Evolutionary conservation across 139 green algal genomes (phyloP), one percentile per base, ranked within the genome.

Genomic region (Picochlorum sp.): DNA sequence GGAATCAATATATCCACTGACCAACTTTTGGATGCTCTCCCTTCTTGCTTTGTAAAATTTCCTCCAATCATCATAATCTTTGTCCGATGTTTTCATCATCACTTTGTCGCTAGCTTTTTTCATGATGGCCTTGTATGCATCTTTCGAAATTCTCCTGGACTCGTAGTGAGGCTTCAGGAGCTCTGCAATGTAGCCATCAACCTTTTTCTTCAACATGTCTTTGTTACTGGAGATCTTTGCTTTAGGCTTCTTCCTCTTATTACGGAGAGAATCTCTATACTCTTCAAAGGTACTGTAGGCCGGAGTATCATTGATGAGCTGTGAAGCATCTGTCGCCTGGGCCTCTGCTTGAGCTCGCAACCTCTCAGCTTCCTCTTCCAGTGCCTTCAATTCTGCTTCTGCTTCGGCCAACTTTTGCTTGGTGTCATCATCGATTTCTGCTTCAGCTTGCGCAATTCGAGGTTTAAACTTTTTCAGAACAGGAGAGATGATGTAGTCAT

Each of bases 61-160:
- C 20, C 14, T 61, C 18, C 66, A 30, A 44, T 34, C 30, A 0
- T 14, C 8, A 20, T 51, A 50, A 26, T 21, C 30, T 21, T 30
- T 26, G 0, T 20, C 44, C 9, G 30, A n/a, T 18, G 31, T 30
- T 26, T 54, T 66, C 8, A 15, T n/a, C 15, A 54, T 56, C 14
- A 66, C 34, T 66, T 66, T 66, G 6, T 38, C 23, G 13, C 44
- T 20, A 28, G 68, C 65, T 47, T 75, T 81, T 5, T 71, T 57
- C 34, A 67, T 49, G 18, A 71, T 59, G 57, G 65, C 71, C 59
- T 86, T 87, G 72, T 62, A 84, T 16, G 73, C 54, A 37, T 87
- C 80, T 45, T 71, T 79, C 45, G 61, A 62, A 23, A 86, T 67
- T 16, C 31, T 7, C 51, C 74, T 71, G 3, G 51, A n/a, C 23